A percentile compares a stretch with the other conserved stretches of the same genome.
These are phyloP conservation scores for Cylindrodendrum hubeiense DNA, from an alignment of 2,329 filamentous ascomycete species.

Conservation along the genomic window DNA sequence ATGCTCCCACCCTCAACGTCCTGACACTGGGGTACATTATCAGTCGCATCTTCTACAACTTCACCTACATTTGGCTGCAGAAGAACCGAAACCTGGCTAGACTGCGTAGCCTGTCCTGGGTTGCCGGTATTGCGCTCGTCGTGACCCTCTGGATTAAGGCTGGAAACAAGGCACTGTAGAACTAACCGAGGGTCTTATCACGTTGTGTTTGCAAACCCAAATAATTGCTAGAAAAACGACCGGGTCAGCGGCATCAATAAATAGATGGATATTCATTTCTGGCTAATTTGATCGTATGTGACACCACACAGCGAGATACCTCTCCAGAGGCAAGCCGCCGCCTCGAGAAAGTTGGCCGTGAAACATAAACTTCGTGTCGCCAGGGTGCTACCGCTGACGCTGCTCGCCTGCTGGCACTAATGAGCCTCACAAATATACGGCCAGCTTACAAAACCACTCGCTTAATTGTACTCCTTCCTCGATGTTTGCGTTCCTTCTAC, in stretches of 20 bases:
- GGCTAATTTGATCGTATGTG: background rate
- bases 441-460: background rate
- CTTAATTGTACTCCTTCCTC: background rate
- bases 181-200: background rate
- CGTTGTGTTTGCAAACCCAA: background rate
- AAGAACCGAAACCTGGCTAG: conserved; percentile 53
- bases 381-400: background rate
- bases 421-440: background rate
- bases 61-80: conserved; percentile 58
- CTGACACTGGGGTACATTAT: conserved; percentile 55
- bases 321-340: background rate
- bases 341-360: background rate
- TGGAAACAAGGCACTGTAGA: conserved; percentile 42
- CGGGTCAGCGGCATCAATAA: too few species aligned
- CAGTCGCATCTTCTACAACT: conserved; percentile 55
- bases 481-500: background rate
- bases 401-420: background rate
- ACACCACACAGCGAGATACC: background rate
- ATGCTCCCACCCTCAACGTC: conserved; percentile 52
- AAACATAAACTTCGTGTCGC: background rate
- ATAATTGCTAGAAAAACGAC: background rate
- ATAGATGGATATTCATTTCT: background rate
- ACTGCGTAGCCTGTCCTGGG: conserved; percentile 56
- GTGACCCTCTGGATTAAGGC: conserved; percentile 57
- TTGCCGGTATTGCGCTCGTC: conserved; percentile 48